Conservation (phyloP, 2,329 filamentous ascomycete species). For the Alternaria burnsii region DNA sequence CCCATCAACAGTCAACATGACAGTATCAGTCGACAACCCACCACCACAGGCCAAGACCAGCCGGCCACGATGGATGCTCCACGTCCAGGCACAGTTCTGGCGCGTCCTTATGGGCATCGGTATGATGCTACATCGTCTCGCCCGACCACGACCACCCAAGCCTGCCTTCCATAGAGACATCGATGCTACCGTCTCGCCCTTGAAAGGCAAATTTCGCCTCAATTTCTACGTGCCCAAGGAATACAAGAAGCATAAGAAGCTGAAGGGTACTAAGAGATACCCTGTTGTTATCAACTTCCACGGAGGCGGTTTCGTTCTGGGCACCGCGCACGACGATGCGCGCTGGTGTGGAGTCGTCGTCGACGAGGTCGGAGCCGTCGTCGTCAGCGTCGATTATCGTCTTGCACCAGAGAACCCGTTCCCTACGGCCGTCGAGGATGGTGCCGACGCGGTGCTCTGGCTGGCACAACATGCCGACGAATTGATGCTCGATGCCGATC, state of each 20-base stretch:
- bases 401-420: slow-evolving; percentile 69
- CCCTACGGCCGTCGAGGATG: slow-evolving; percentile 70
- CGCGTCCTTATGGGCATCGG: slow-evolving; percentile 72
- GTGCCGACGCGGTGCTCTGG: slow-evolving; percentile 68
- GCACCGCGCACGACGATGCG: slow-evolving; percentile 67
- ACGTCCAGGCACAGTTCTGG: slow-evolving; percentile 71
- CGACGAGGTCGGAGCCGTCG: slow-evolving; percentile 64
- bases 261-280: slow-evolving; percentile 56
- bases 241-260: slow-evolving; percentile 54
- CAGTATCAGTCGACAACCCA: slow-evolving; percentile 8
- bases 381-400: slow-evolving; percentile 69
- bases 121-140: slow-evolving; percentile 72
- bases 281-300: slow-evolving; percentile 71
- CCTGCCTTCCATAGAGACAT: slow-evolving; percentile 68
- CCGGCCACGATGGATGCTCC: slow-evolving; percentile 66
- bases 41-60: slow-evolving; percentile 29
- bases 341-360: slow-evolving; percentile 67
- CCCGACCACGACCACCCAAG: slow-evolving; percentile 66
- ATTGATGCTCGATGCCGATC: slow-evolving; percentile 64
- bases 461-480: slow-evolving; percentile 64
- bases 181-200: slow-evolving; percentile 57
- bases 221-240: slow-evolving; percentile 69
- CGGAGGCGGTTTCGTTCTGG: slow-evolving; percentile 70
- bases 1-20: slow-evolving; percentile 1
- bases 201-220: slow-evolving; percentile 60